Percentiles rank a stretch among this genome's conserved stretches.
Conservation (phyloP, 2,329 filamentous ascomycete species). For the Sodiomyces alkalinus region DNA sequence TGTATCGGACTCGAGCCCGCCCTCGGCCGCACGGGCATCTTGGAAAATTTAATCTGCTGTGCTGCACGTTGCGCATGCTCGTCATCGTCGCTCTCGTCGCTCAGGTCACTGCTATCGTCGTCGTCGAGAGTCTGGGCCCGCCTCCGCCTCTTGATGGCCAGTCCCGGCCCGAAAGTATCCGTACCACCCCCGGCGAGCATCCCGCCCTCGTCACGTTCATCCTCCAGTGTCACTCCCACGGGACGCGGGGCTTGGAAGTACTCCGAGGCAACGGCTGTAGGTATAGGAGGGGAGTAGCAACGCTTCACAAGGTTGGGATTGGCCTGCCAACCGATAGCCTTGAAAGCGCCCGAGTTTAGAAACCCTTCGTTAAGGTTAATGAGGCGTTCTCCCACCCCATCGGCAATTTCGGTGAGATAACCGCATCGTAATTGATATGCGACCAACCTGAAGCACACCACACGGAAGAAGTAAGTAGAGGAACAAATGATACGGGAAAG, state of each 20-base stretch:
- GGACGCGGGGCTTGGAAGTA: conserved; percentile 64
- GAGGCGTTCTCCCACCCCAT: conserved; percentile 71
- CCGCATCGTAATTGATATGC: conserved; percentile 69
- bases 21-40: conserved; percentile 78
- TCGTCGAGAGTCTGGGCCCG: conserved; percentile 65
- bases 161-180: conserved; percentile 53
- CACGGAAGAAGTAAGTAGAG: neutral
- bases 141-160: conserved; percentile 50
- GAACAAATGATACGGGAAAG: neutral
- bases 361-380: conserved; percentile 69
- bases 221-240: conserved; percentile 48
- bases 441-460: conserved; percentile 44
- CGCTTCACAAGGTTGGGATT: conserved; percentile 64
- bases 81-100: conserved; percentile 68
- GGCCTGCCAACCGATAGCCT: conserved; percentile 65
- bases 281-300: conserved; percentile 75
- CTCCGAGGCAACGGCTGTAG: conserved; percentile 66
- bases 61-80: conserved; percentile 53
- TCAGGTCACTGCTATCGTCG: conserved; percentile 73
- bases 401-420: conserved; percentile 66
- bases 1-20: conserved; percentile 81
- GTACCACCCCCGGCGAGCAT: conserved; percentile 54
- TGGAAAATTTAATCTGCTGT: conserved; percentile 88
- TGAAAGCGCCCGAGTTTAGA: conserved; percentile 68
- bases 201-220: conserved; percentile 57